Base-by-base conservation (phyloP, 768 basidiomycete species). In the Gelatoporia subvermispora region DNA sequence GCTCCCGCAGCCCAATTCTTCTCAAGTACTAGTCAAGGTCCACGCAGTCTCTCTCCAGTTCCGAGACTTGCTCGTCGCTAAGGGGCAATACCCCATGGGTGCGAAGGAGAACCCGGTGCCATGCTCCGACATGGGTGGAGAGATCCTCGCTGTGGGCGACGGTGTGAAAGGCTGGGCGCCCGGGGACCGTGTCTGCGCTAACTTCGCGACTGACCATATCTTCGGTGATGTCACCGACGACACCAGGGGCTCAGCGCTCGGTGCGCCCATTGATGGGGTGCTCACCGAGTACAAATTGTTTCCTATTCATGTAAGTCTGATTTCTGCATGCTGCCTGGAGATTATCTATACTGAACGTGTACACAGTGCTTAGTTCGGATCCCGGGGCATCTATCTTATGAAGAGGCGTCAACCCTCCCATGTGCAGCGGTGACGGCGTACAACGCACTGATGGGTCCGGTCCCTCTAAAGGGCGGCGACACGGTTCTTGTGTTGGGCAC, bases 341-440 rank as follows among this genome's bases (percentile, higher is more conserved):
- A n/a, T n/a, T n/a, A n/a, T n/a, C n/a, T n/a, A n/a, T n/a, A n/a
- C n/a, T n/a, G n/a, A n/a, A n/a, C n/a, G n/a, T 42, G 11, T 42
- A n/a, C 60, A 75, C 52, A 59, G 34, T 50, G 72, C 0, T 64
- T 84, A 34, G 72, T 84, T 24, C 52, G 58, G 35, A 68, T 83
- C 51, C 79, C 85, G 0, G 63, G 72, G n/a, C 75, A 83, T 58
- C 70, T 86, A n/a, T 75, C 73, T 2, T 82, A 77, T 53, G 77
- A 80, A 52, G 79, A 88, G 58, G 84, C 76, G 0, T 78, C 84
- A 0, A 81, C 82, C 21, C 67, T 86, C 5, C 78, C 82, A 25
- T 80, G 77, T 49, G 80, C 81, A 4, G 82, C 73, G 3, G 54
- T 85, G 45, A 86, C 82, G 0, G 81, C 84, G 0, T 85, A 82